Evolutionary conservation across 164 flowering plant species (phyloP), one percentile per base, ranked within the genome.

Genomic region (Annona cherimola): DNA sequence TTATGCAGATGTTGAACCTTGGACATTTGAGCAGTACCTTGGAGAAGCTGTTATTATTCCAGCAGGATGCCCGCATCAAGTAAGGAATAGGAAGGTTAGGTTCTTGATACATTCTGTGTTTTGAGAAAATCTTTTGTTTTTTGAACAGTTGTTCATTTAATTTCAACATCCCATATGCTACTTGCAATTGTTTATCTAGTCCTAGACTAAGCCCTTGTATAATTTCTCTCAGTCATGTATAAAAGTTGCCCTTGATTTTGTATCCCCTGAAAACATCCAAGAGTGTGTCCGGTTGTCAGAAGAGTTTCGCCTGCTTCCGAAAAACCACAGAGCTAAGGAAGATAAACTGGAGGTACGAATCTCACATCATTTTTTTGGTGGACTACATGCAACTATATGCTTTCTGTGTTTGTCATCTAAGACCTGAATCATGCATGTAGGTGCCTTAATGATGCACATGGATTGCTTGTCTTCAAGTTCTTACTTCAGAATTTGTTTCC

Each of bases 1-100:
- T 0, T 77, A 64, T 72, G 65, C 78, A 91, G 97, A 71, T 66
- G 76, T 91, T 63, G 94, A 91, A 74, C 90, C 97, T 16, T 91
- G 97, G 94, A 88, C 97, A 68, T 91, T 91, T 82, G 89, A 86
- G 72, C 97, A 91, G 75, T 59, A 86, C 76, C 88, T 87, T 73
- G 96, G 96, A 54, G 94, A 90, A 66, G 93, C 96, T 60, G 91
- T 90, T 50, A 85, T 90, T 73, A 88, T 90, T 76, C 95, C 92
- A 42, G 95, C 95, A 9, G 92, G 95, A 41, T 90, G 96, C 70
- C 96, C 96, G 4, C 93, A 91, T 84, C 96, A 91, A 88, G 92
- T 91, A 68, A 83, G 92, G 78, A 91, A 91, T 80, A 80, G 84
- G 72, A 76, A 84, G 93, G 96, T 88, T 45, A 26, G 66, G 3